Evolutionary conservation across 2,329 filamentous ascomycete species (phyloP).

Genomic region (Onygena corvina): DNA sequence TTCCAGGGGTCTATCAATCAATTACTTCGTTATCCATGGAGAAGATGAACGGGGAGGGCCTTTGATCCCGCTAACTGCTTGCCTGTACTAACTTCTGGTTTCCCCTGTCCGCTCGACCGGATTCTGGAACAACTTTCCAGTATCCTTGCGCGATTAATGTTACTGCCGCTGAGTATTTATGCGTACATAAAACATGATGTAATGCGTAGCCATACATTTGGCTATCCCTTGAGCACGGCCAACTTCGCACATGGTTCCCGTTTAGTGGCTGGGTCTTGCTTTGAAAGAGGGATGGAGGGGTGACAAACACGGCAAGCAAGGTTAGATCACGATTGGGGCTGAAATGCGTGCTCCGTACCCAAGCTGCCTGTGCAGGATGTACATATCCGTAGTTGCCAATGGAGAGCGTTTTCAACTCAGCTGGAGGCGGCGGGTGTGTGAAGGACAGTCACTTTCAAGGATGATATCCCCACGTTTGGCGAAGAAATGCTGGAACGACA

Average conservation of each 20-base stretch:
- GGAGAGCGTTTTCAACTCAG: not conserved
- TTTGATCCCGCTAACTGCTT: not conserved
- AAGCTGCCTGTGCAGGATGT: not conserved
- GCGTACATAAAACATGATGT: too few relatives aligned
- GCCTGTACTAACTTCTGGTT: not conserved
- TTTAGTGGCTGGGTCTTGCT: not conserved
- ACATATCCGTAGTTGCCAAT: not conserved
- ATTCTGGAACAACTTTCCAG: slow-evolving; percentile 5
- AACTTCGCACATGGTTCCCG: slow-evolving; percentile 1
- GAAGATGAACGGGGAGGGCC: not conserved
- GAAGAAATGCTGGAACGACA: too few relatives aligned
- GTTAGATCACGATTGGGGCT: not conserved
- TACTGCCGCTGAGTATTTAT: too few relatives aligned
- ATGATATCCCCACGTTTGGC: not conserved
- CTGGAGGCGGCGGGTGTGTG: not conserved
- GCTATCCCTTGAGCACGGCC: not conserved
- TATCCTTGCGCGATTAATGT: not conserved
- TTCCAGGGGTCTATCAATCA: not conserved
- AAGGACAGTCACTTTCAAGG: not conserved
- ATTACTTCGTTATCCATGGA: not conserved
- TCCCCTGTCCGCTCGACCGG: not conserved
- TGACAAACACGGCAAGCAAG: slow-evolving; percentile 4
- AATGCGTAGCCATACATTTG: not conserved
- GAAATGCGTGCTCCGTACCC: not conserved
- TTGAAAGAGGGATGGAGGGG: not conserved